phyloP scores from a whole-genome alignment of 306 rosid species.

The Prinsepia uniflora region DNA sequence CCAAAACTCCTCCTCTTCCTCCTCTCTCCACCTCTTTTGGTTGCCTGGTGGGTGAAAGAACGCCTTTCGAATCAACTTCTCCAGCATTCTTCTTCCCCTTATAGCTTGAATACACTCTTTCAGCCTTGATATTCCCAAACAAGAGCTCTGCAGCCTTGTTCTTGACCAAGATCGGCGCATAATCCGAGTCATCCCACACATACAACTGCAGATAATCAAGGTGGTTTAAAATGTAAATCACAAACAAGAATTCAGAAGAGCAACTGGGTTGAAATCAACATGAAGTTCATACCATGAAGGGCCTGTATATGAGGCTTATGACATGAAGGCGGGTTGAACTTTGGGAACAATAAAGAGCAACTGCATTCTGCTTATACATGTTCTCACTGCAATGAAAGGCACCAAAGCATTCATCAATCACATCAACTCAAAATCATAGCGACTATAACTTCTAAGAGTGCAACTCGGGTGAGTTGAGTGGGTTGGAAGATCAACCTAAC shows the following conservation, averaged over 20 bases:
- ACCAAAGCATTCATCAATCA: conserved; percentile 19
- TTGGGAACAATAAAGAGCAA: conserved; percentile 54
- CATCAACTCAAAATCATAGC: background rate
- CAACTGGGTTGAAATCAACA: background rate
- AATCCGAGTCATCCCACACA: conserved; percentile 72
- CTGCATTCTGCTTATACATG: conserved; percentile 30
- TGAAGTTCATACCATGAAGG: conserved; percentile 60
- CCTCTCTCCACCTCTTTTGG: conserved; percentile 24
- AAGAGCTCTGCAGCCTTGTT: conserved; percentile 72
- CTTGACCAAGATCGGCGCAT: conserved; percentile 58
- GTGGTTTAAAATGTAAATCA: conserved; percentile 3
- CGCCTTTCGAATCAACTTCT: conserved; percentile 16
- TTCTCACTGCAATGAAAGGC: conserved; percentile 29
- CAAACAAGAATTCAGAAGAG: background rate
- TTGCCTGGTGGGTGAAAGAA: conserved; percentile 15
- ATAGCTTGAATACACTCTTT: conserved; percentile 44
- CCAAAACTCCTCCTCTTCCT: conserved; percentile 19
- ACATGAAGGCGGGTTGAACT: conserved; percentile 57
- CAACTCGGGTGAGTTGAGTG: too few relatives aligned
- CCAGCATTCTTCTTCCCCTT: conserved; percentile 28
- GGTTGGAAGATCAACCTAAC: too few relatives aligned
- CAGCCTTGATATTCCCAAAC: conserved; percentile 81
- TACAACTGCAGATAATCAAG: conserved; percentile 49
- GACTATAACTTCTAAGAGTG: background rate
- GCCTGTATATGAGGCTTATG: conserved; percentile 62